Base-by-base conservation (phyloP, 2,329 filamentous ascomycete species). In the Ploettnerulaceae sp. region DNA sequence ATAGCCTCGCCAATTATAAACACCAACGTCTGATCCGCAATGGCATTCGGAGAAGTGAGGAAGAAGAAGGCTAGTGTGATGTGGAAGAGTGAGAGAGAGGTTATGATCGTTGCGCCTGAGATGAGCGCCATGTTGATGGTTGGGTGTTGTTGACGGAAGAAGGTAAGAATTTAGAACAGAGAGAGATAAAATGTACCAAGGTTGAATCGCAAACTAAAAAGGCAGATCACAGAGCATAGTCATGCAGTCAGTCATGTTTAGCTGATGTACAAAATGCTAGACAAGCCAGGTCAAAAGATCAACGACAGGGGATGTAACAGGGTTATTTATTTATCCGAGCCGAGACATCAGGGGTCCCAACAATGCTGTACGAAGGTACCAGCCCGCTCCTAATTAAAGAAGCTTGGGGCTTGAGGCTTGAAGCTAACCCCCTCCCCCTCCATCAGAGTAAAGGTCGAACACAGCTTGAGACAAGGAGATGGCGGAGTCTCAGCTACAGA, bases 11-110 rank as follows among this genome's bases (percentile, higher is more conserved):
- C 89, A 20, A 95, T 70, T 22, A 95, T 76, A 57, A 81, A 87
- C 37, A 95, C 86, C 17, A 95, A 66, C 42, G 84, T 81, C 61
- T 94, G 88, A 62, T 91, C 84, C 38, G 86, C 81, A 59, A 96
- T 74, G 33, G 77, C 74, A 51, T 71, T 69, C 5, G 90, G 90
- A 48, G 76, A 82, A 32, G 79, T 84, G 59, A 94, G 74, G 69
- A 96, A 84, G 71, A 93, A 88, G 68, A 84, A 89, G 59, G 83
- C 89, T 38, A 93, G 72, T 5, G 86, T 87, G 55, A 95, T 68
- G 69, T 95, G 87, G 71, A 93, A 89, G 64, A 95, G 77, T 57
- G 85, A 86, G 57, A 95, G 71, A 42, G 81, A 83, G 58, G 86
- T 84, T 59, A 96, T 84, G 66, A 95, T 83, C 7, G 84, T 87